phyloP scores from a whole-genome alignment of 75 land plant species.

The Cupressus sempervirens region DNA sequence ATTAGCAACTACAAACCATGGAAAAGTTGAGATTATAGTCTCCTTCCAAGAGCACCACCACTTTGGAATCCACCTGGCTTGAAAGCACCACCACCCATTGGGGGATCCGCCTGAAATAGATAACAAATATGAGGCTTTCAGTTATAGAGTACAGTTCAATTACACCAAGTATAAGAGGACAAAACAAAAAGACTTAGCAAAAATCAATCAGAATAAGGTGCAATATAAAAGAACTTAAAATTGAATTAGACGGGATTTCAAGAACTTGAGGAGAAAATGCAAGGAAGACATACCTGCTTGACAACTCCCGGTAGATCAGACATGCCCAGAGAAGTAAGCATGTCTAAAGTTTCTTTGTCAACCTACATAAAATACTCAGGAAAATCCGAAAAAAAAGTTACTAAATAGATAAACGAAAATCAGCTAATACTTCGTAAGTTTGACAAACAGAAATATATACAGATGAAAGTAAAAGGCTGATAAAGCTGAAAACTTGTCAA shows the following conservation, averaged over 20 bases:
- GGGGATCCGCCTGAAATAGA: slow-evolving; percentile 3
- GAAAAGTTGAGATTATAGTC: neutral
- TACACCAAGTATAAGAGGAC: neutral
- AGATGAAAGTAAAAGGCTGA: neutral
- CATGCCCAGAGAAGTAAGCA: slow-evolving; percentile 42
- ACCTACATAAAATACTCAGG: slow-evolving; percentile 24
- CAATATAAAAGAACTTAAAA: neutral
- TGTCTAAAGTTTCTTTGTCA: slow-evolving; percentile 51
- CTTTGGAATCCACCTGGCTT: slow-evolving; percentile 1
- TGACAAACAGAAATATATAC: neutral
- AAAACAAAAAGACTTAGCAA: neutral
- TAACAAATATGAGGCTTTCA: neutral
- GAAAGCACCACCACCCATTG: slow-evolving; percentile 1
- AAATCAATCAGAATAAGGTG: neutral
- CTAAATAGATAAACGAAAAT: neutral
- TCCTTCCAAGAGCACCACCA: slow-evolving; percentile 2
- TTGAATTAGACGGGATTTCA: neutral
- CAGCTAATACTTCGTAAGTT: neutral
- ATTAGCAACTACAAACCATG: neutral
- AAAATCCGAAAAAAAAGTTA: neutral
- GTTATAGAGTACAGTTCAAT: neutral
- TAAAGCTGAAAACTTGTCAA: neutral
- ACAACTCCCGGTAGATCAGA: slow-evolving; percentile 45
- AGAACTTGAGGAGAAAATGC: neutral
- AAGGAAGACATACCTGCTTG: slow-evolving; percentile 17